These are phyloP conservation scores for Apiospora phragmitis DNA, from an alignment of 2,329 filamentous ascomycete genomes.

Conservation along the genomic window DNA sequence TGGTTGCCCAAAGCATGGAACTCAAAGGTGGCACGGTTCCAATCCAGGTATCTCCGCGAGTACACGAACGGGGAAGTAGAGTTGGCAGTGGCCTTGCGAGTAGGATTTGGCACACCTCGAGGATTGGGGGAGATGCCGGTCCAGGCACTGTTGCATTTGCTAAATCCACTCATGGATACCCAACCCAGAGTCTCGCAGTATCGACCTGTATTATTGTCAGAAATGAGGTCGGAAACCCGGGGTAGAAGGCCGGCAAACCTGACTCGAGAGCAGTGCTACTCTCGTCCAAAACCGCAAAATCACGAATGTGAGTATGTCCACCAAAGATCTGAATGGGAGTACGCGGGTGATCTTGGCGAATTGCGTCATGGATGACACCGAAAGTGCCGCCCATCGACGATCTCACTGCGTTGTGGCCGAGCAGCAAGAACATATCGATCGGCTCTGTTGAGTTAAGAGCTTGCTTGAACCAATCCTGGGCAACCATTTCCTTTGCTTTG, in stretches of 20 bases:
- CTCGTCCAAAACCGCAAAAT: constrained; percentile 65
- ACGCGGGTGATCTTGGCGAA: constrained; percentile 74
- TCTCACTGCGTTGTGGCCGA: constrained; percentile 70
- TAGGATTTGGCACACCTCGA: constrained; percentile 38
- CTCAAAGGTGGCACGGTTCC: constrained; percentile 82
- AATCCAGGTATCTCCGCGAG: constrained; percentile 84
- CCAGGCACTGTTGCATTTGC: constrained; percentile 44
- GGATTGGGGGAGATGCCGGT: constrained; percentile 35
- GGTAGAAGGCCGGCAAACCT: constrained; percentile 14
- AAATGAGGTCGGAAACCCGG: neutral
- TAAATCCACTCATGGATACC: constrained; percentile 75
- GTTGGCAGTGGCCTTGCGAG: constrained; percentile 32
- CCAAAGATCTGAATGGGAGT: constrained; percentile 86
- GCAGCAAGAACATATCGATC: constrained; percentile 82
- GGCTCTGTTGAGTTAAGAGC: constrained; percentile 72
- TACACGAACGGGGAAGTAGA: constrained; percentile 55
- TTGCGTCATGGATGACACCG: constrained; percentile 60
- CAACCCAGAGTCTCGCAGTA: constrained; percentile 97
- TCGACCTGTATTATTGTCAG: constrained; percentile 41
- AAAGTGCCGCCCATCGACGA: constrained; percentile 43
- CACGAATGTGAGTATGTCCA: constrained; percentile 64
- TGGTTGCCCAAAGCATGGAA: constrained; percentile 68
- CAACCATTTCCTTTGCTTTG: constrained; percentile 77
- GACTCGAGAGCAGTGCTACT: constrained; percentile 62
- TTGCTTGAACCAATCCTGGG: constrained; percentile 84